Evolutionary conservation across 2,329 filamentous ascomycete species (phyloP).

Genomic region (Orbilia ellipsospora): DNA sequence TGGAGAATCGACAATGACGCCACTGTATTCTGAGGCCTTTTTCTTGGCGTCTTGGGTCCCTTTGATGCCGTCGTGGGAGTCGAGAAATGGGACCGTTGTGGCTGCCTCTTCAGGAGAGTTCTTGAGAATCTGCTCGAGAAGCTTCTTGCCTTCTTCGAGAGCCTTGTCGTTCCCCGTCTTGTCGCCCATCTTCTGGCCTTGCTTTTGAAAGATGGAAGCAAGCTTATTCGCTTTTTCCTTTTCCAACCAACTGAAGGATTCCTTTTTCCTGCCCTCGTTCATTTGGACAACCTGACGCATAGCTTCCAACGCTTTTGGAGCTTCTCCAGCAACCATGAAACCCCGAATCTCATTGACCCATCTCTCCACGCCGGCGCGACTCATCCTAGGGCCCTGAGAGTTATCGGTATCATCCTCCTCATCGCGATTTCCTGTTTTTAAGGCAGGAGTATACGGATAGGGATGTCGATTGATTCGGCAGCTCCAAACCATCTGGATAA

Average conservation of each 20-base stretch:
- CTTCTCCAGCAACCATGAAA: neutral
- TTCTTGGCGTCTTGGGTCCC: neutral
- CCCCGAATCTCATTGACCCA: conserved; percentile 37
- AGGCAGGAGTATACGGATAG: conserved; percentile 8
- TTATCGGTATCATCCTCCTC: neutral
- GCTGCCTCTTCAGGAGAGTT: neutral
- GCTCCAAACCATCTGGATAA: conserved; percentile 35
- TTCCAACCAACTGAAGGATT: conserved; percentile 41
- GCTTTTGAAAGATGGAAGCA: neutral
- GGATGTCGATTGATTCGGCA: conserved; percentile 47
- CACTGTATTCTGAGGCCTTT: conserved; percentile 18
- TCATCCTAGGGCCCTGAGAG: conserved; percentile 22
- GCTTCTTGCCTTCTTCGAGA: conserved; percentile 14
- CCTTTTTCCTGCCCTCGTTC: conserved; percentile 47
- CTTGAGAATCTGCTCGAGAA: conserved; percentile 13
- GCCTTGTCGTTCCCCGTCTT: neutral
- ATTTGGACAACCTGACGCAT: conserved; percentile 40
- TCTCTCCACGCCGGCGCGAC: conserved; percentile 23
- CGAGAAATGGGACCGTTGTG: neutral
- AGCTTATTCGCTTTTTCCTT: conserved; percentile 22
- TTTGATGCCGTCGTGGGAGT: neutral
- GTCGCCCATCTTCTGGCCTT: neutral
- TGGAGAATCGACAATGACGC: conserved; percentile 23
- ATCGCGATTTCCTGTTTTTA: neutral
- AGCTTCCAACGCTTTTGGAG: conserved; percentile 24